phyloP scores from a whole-genome alignment of 306 rosid genomes.

The Glycine soja region DNA sequence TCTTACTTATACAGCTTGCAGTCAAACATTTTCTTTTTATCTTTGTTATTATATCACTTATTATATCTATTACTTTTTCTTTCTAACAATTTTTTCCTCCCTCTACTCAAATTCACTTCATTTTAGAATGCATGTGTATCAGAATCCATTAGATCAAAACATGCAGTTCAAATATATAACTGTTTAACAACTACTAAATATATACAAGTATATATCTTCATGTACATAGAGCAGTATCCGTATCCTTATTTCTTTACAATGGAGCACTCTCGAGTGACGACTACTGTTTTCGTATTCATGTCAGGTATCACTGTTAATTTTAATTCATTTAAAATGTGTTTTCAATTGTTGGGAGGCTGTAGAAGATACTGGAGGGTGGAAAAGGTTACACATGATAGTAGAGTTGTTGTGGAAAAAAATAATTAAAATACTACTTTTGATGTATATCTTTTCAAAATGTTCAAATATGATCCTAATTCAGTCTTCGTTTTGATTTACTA shows the following conservation, averaged over 20 bases:
- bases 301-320: background rate
- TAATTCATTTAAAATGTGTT: background rate
- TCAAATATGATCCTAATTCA: too few relatives aligned
- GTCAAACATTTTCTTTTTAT: too few relatives aligned
- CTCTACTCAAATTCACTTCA: too few relatives aligned
- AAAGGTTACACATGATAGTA: background rate
- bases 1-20: too few relatives aligned
- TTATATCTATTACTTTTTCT: too few relatives aligned
- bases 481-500: background rate
- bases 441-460: too few relatives aligned
- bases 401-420: background rate
- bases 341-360: background rate
- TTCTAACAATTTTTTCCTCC: too few relatives aligned
- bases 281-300: background rate
- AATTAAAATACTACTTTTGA: too few relatives aligned
- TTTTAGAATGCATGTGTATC: too few relatives aligned
- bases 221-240: background rate
- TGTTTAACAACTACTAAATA: slow-evolving; percentile 45
- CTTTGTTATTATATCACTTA: too few relatives aligned
- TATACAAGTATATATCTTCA: too few relatives aligned
- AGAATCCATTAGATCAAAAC: slow-evolving; percentile 26
- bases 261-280: background rate
- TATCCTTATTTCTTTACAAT: background rate
- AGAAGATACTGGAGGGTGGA: background rate
- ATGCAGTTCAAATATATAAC: slow-evolving; percentile 49